Percentiles rank a stretch among this genome's conserved stretches.
phyloP scores from a whole-genome alignment of 106 monocot genomes.

The Phalaenopsis equestris region DNA sequence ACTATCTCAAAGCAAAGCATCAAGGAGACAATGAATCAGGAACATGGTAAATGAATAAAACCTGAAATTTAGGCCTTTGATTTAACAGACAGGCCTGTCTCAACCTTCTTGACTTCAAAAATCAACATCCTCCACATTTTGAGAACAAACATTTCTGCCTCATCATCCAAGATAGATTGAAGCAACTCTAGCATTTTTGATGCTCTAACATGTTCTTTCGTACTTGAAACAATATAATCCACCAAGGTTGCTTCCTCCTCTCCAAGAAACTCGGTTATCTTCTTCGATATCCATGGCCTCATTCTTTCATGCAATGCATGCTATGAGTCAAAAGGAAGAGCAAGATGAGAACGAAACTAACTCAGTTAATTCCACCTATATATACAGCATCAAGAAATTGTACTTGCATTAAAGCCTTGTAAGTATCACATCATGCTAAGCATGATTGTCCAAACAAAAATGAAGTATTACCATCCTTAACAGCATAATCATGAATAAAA shows the following conservation, averaged over 20 bases:
- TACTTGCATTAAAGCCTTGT: neutral
- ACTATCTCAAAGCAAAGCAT: neutral
- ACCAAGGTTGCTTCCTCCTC: slow-evolving; percentile 91
- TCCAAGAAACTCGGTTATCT: slow-evolving; percentile 94
- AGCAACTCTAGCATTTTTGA: slow-evolving; percentile 83
- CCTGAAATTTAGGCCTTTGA: slow-evolving; percentile 24
- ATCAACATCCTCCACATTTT: slow-evolving; percentile 99
- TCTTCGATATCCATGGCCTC: slow-evolving; percentile 97
- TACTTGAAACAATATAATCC: slow-evolving; percentile 88
- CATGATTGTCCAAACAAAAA: neutral
- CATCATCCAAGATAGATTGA: slow-evolving; percentile 89
- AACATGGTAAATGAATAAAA: slow-evolving; percentile 6
- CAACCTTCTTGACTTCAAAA: slow-evolving; percentile 96
- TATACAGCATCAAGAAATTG: neutral
- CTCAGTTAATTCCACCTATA: neutral
- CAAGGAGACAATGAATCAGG: neutral
- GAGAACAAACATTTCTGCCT: slow-evolving; percentile 99
- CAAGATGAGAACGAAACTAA: neutral
- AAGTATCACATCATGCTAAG: neutral
- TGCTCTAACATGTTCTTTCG: slow-evolving; percentile 81
- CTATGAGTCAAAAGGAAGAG: slow-evolving; percentile 23
- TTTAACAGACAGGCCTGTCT: slow-evolving; percentile 68
- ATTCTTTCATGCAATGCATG: slow-evolving; percentile 88
- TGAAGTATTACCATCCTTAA: neutral
- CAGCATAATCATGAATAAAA: neutral